Base-by-base conservation (phyloP, 768 basidiomycete genomes). In the Lentinus tigrinus region DNA sequence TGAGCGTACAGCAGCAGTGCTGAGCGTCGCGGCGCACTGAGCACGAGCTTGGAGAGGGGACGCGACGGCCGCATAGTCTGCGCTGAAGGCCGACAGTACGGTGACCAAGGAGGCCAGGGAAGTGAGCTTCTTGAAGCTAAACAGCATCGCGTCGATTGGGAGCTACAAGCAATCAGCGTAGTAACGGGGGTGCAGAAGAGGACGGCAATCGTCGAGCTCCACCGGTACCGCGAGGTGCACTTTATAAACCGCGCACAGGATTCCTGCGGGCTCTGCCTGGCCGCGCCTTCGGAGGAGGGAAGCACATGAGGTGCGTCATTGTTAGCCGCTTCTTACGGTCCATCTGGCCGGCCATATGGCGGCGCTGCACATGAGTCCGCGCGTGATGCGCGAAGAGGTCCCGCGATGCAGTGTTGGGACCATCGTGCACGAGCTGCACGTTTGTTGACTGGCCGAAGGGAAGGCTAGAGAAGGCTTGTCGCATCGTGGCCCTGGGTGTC, bases 11-110 rank as follows among this genome's bases (percentile, higher is more conserved):
- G 13, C 27, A 16, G 44, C 39, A 10, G 36, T 47, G 34, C 34
- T 47, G 19, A 55, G 54, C 11, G 54, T 55, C 34, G 54, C 54
- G 28, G 44, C 28, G 46, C 54, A 55, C 26, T 55, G 54, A 6
- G 43, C 54, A 44, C 44, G 54, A n/a, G 36, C 36, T 11, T 36
- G 21, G 31, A 46, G 52, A 31, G 54, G 37, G 4, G 44, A 36
- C 19, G 46, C 44, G 54, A 40, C 34, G 43, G 54, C 37, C n/a
- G 17, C n/a, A 19, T 36, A 19, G 49, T 37, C 21, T 14, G 43
- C 24, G 42, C 27, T 44, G 31, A 55, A 27, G 14, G 54, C 31
- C 4, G 54, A 21, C 14, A 55, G 36, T 16, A 27, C 46, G 34
- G 54, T 47, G 34, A 46, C 52, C 27, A 46, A 16, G 27, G 52